Conservation (phyloP, 805 yeast species). For the Huiozyma sinensis region DNA sequence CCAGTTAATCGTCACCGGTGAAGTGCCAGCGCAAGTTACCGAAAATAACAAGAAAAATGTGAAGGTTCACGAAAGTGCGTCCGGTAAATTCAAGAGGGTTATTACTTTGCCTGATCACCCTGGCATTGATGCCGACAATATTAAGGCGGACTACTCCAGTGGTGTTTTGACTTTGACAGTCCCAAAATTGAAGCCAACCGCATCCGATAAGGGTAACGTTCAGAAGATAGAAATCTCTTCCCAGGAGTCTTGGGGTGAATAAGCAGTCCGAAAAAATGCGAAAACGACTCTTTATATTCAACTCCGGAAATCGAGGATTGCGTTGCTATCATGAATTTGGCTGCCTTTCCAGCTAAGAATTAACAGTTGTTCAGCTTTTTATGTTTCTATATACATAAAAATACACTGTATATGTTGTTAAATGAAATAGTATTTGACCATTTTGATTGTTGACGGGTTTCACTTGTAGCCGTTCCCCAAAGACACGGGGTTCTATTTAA, state of each 20-base stretch:
- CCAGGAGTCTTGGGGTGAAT: constrained; percentile 16
- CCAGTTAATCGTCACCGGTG: constrained; percentile 36
- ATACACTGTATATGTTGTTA: no score
- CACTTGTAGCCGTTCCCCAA: no score
- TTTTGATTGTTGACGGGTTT: no score
- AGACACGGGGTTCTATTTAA: background rate
- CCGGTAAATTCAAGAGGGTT: constrained; percentile 35
- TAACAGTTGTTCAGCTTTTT: no score
- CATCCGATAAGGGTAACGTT: constrained; percentile 13
- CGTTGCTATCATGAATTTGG: no score
- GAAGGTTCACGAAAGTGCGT: constrained; percentile 27
- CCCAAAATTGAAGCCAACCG: constrained; percentile 30
- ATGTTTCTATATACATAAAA: no score
- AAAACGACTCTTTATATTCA: background rate
- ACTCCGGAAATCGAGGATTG: background rate
- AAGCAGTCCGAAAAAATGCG: background rate
- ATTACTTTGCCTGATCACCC: constrained; percentile 31
- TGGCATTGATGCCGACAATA: constrained; percentile 33
- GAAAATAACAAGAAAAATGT: constrained; percentile 17
- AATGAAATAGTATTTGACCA: no score
- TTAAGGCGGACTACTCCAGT: constrained; percentile 36
- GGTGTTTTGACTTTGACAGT: constrained; percentile 35
- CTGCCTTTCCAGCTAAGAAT: no score
- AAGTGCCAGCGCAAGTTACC: constrained; percentile 23
- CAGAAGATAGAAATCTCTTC: constrained; percentile 25